Base-by-base conservation (phyloP, 345 rosid species). In the Aethionema arabicum region DNA sequence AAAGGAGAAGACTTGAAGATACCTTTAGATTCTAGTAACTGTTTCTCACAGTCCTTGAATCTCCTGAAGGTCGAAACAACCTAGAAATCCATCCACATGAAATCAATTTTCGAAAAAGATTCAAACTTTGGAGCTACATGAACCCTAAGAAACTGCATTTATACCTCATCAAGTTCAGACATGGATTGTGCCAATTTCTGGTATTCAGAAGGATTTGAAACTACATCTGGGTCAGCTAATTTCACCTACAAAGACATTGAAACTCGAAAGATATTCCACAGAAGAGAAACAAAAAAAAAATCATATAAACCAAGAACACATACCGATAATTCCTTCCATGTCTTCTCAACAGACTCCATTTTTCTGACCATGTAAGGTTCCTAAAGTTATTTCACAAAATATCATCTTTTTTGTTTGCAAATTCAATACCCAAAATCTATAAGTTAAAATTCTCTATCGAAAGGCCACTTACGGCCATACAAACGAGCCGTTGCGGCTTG, bases 241-340 rank as follows among this genome's bases (percentile, higher is more conserved):
- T 81, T 92, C 21, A 83, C 87, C 95, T 92, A 67, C 52, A 72
- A 65, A 11, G 43, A 30, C 12, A 33, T 46, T 65, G 3, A 11
- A 52, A 54, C 43, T 16, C 63, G 5, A 21, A 14, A 59, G 6
- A 49, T 11, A 10, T 45, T 10, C 35, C 32, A 59, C 30, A 7
- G 12, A 32, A 32, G 30, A 30, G 6, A 11, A n/a, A n/a, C n/a
- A n/a, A n/a, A n/a, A n/a, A n/a, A 7, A 8, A 4, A 15, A 7
- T 11, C 31, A 51, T 29, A 7, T n/a, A 13, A 16, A 5, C 3
- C 11, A 44, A 47, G 29, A 49, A 59, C 57, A 29, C 84, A 13
- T 71, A 92, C 98, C 61, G 98, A 87, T 51, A 92, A 66, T 42
- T 92, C 98, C 60, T 89, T 87, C 96, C 98, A 89, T 4, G 98